Evolutionary conservation across 768 basidiomycete genomes (phyloP), one percentile per base, ranked within the genome.

Genomic region (Rhizopogon salebrosus): DNA sequence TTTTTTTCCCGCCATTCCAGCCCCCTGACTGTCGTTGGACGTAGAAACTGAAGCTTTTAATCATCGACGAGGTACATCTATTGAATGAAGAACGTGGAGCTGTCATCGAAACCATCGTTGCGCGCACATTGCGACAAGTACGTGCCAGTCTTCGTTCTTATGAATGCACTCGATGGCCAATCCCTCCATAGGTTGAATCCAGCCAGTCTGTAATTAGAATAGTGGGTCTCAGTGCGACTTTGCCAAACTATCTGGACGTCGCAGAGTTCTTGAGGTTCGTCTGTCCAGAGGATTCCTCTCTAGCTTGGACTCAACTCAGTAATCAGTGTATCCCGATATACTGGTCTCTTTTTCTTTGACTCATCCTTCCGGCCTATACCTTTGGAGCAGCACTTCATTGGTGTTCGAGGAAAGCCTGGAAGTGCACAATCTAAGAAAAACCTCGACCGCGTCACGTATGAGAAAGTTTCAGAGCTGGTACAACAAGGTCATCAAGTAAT

Each of bases 61-160:
- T 99, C 62, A 95, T 98, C 54, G 97, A 98, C 59, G 97, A 99
- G 69, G 91, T 98, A 0, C 97, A 98, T 70, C 75, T 99, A 18
- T 79, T 98, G 42, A 98, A 98, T 62, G 97, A 98, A 72, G 95
- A 97, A 54, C 89, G 97, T 62, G 97, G 97, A 22, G 94, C 97
- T 13, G 95, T 98, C 31, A 94, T 99, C 57, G 97, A 99, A 70
- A 91, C 94, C 0, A 98, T 98, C 60, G 95, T 99, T 11, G 97
- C 97, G 3, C 79, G 97, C 57, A 99, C 97, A 2, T 72, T 98
- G 22, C 82, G 97, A 40, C 92, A 94, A 73, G 92, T 84, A 36
- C 48, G 68, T 20, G 39, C n/a, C n/a, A n/a, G n/a, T n/a, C n/a
- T n/a, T 52, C 8, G 14, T 45, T 38, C 20, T 35, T 7, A 7